phyloP scores from a whole-genome alignment of 2,329 filamentous ascomycete genomes.

The Teratosphaeria gauchensis region DNA sequence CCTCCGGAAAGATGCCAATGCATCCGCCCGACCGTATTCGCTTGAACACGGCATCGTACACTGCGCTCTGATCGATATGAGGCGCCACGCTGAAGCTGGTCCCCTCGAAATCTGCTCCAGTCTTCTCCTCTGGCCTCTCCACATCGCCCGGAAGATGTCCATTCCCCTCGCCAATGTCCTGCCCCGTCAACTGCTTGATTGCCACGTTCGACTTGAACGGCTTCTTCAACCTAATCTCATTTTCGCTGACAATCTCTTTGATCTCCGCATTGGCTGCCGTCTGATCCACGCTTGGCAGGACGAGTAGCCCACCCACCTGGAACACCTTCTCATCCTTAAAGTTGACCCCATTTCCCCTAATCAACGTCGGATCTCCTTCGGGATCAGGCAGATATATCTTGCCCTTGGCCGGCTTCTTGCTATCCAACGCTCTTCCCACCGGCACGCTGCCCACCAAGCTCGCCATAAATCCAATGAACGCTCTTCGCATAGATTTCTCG shows the following conservation, averaged over 20 bases:
- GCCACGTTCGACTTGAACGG: conserved; percentile 70
- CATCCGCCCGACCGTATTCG: conserved; percentile 74
- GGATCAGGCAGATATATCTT: conserved; percentile 84
- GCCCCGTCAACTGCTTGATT: conserved; percentile 69
- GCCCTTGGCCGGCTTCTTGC: conserved; percentile 68
- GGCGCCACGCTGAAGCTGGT: conserved; percentile 80
- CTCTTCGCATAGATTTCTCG: conserved; percentile 85
- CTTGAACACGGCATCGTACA: conserved; percentile 87
- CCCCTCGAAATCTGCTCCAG: conserved; percentile 55
- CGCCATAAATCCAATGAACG: conserved; percentile 80
- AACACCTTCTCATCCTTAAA: conserved; percentile 61
- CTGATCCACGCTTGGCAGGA: conserved; percentile 75
- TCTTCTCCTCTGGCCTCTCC: conserved; percentile 39
- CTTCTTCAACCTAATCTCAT: conserved; percentile 79
- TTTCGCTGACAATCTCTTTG: conserved; percentile 64
- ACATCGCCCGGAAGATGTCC: conserved; percentile 44
- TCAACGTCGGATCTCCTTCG: conserved; percentile 68
- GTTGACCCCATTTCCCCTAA: conserved; percentile 71
- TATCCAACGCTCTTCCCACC: conserved; percentile 86
- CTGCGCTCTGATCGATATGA: conserved; percentile 85
- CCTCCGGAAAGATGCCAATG: conserved; percentile 94
- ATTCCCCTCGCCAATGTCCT: conserved; percentile 54
- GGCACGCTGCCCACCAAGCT: conserved; percentile 79
- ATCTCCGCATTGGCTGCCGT: conserved; percentile 76
- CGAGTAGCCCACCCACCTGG: conserved; percentile 71